Evolutionary conservation across 1,139 yeast species (phyloP).

Genomic region (Nematodospora anomalae): DNA sequence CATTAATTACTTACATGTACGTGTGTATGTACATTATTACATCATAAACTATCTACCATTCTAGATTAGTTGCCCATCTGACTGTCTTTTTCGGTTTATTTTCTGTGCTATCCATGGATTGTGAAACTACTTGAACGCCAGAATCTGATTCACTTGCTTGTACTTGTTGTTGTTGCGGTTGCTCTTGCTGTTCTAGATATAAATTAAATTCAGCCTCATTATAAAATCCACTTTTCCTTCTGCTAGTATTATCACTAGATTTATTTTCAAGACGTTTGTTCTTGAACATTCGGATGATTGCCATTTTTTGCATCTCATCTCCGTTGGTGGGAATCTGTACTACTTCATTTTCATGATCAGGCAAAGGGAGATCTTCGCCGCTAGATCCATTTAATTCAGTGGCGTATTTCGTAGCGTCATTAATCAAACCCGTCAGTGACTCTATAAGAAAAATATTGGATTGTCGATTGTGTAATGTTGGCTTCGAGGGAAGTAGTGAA

Average conservation of each 20-base stretch:
- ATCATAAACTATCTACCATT: conserved; percentile 38
- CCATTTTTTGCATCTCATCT: conserved; percentile 44
- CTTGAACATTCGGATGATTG: conserved; percentile 52
- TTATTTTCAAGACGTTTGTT: conserved; percentile 19
- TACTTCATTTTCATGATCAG: conserved; percentile 57
- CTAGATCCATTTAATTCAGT: conserved; percentile 70
- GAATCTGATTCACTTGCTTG: neutral
- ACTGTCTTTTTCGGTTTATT: conserved; percentile 22
- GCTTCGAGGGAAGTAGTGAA: conserved; percentile 7
- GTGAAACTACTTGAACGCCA: conserved; percentile 19
- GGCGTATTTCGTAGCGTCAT: conserved; percentile 74
- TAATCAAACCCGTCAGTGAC: conserved; percentile 62
- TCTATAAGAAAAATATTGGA: conserved; percentile 55
- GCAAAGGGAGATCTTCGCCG: conserved; percentile 64
- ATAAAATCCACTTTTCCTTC: conserved; percentile 29
- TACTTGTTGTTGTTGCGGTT: conserved; percentile 1
- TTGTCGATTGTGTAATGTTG: conserved; percentile 5
- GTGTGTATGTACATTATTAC: too few relatives aligned
- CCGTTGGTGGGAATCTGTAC: conserved; percentile 67
- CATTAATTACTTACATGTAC: too few relatives aligned
- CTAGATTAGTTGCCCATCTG: conserved; percentile 54
- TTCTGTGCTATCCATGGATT: conserved; percentile 1
- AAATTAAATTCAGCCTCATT: conserved; percentile 29
- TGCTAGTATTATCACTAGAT: conserved; percentile 1
- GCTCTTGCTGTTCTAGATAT: conserved; percentile 15